Evolutionary conservation across 768 basidiomycete species (phyloP), one percentile per base, ranked within the genome.

Genomic region (Lentinus tigrinus): DNA sequence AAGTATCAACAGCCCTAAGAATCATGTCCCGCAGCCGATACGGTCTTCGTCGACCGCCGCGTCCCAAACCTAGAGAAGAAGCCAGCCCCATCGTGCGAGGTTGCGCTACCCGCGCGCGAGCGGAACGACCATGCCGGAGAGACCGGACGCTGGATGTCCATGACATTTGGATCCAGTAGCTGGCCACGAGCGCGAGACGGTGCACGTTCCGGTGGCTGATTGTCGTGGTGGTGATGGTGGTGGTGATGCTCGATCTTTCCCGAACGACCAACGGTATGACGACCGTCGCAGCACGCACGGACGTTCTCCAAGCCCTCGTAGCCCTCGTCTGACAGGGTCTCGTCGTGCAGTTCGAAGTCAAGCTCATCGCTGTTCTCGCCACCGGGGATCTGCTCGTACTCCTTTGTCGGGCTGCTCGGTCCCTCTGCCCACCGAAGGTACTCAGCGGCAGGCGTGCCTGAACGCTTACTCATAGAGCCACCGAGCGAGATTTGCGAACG

Each of bases 251-350:
- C 79, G 39, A 75, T 74, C 16, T 80, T 78, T 28, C 78, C 80
- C 37, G 78, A 75, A 58, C 80, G 82, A 0, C 91, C 91, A 17
- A 95, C 91, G 1, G 91, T 93, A 72, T 95, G 93, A 51, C 84
- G 80, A 19, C 91, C 92, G 69, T 93, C 91, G 65, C 91, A 94
- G 70, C 92, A 94, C 1, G 90, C 94, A 23, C 96, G 83, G 21
- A 98, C 95, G 66, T 98, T 98, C 76, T 98, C 95, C 54, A 98
- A 72, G 0, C 94, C 95, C 67, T 98, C 95, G 69, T 84, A 98
- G 4, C 85, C 92, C 31, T 86, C 86, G 63, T 92, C 91, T 13
- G 85, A 88, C 61, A 82, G 70, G 21, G 79, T 78, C 19, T 85
- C 88, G 19, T 84, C 90, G 64, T 95, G 87, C 31, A 94, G 75